These are phyloP conservation scores for Arabis alpina DNA, from an alignment of 345 rosid species.

Conservation along the genomic window DNA sequence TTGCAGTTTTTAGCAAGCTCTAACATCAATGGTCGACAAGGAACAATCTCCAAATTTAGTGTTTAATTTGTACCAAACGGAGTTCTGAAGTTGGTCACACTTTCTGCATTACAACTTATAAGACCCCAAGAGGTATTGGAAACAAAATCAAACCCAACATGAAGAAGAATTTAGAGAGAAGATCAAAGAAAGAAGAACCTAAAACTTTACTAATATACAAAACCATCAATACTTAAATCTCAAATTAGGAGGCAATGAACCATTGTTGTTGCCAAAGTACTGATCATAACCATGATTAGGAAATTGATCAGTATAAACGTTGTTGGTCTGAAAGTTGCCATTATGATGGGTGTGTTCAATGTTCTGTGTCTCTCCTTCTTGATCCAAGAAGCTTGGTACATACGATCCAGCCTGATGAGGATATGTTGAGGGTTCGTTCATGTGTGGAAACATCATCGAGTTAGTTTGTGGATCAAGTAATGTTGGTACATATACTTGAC, in stretches of 20 bases:
- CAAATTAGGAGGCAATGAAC: neutral
- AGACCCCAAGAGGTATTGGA: neutral
- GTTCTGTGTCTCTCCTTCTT: constrained; percentile 3
- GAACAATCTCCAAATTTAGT: neutral
- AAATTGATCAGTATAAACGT: neutral
- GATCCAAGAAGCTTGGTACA: neutral
- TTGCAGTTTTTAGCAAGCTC: neutral
- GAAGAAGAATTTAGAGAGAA: neutral
- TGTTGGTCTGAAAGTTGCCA: constrained; percentile 9
- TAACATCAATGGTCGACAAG: neutral
- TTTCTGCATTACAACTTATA: constrained; percentile 17
- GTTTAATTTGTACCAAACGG: neutral
- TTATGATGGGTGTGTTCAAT: neutral
- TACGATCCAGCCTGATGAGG: neutral
- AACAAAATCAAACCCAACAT: too few species aligned
- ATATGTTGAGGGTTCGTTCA: neutral
- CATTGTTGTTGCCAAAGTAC: neutral
- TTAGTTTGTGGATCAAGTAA: constrained; percentile 17
- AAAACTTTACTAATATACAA: neutral
- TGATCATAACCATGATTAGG: neutral
- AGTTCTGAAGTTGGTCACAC: neutral
- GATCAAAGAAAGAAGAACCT: constrained; percentile 7
- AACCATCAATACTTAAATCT: constrained; percentile 3
- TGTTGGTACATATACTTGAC: constrained; percentile 6
- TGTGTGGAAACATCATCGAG: neutral